Conservation (phyloP, 345 rosid genomes). For the Brassica incana region DNA sequence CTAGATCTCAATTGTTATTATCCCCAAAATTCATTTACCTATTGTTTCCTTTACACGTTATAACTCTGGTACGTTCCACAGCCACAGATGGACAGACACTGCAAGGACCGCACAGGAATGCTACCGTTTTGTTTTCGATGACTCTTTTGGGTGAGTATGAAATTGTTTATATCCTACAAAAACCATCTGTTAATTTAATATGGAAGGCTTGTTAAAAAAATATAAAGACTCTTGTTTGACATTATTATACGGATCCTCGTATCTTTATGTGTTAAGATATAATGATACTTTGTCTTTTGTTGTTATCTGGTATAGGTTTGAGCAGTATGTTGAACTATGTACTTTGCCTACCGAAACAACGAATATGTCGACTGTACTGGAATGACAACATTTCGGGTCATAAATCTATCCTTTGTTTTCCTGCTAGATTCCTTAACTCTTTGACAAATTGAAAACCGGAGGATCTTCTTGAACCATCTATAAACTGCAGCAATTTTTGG, state of each 20-base stretch:
- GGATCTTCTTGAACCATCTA: background rate
- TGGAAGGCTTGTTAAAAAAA: too few relatives aligned
- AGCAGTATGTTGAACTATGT: constrained; percentile 98
- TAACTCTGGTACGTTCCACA: constrained; percentile 45
- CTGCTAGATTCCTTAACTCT: background rate
- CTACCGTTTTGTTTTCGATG: constrained; percentile 94
- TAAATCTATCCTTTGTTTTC: constrained; percentile 50
- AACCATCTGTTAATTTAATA: too few relatives aligned
- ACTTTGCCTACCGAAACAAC: constrained; percentile 37
- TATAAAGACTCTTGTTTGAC: background rate
- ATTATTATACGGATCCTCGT: background rate
- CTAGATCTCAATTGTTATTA: constrained; percentile 2
- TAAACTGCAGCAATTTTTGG: constrained; percentile 80
- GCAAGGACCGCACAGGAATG: constrained; percentile 89
- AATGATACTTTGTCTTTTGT: background rate
- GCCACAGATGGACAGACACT: constrained; percentile 95
- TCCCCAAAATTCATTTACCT: background rate
- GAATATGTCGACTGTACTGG: constrained; percentile 90
- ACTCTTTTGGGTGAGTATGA: constrained; percentile 80
- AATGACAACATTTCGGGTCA: constrained; percentile 84
- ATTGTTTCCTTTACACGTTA: constrained; percentile 6
- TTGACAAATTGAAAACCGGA: background rate
- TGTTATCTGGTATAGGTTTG: constrained; percentile 67
- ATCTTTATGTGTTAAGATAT: background rate
- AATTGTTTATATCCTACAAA: background rate